Evolutionary conservation across 1,139 yeast species (phyloP).

Genomic region (Protomyces lactucae-debilis): DNA sequence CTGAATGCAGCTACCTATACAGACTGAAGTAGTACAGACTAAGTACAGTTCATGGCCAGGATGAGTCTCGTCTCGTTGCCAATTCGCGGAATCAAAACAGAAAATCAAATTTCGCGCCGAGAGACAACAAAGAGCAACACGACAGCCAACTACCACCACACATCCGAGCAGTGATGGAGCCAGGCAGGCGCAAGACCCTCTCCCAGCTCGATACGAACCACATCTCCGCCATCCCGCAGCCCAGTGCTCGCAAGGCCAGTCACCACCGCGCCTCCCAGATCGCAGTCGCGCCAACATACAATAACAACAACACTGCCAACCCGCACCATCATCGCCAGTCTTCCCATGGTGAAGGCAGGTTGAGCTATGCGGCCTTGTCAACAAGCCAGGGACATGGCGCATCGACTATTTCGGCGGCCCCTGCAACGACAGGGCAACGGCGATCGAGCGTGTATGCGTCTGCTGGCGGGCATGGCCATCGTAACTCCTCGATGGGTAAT

Average conservation of each 20-base stretch:
- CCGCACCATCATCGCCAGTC: conserved; percentile 25
- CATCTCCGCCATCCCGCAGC: conserved; percentile 22
- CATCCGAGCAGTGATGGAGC: neutral
- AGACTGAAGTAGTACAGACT: too few species aligned
- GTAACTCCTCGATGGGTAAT: conserved; percentile 21
- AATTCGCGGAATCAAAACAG: neutral
- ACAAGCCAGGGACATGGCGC: neutral
- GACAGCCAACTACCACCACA: neutral
- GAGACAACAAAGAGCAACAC: neutral
- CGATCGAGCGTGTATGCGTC: conserved; percentile 14
- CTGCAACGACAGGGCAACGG: conserved; percentile 1
- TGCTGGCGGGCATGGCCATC: conserved; percentile 2
- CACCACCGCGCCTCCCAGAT: neutral
- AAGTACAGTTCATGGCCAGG: too few species aligned
- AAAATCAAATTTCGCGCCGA: neutral
- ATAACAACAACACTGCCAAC: conserved; percentile 5
- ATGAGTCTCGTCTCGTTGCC: neutral
- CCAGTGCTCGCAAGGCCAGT: conserved; percentile 18
- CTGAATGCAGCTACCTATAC: too few species aligned
- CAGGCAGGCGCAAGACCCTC: conserved; percentile 16
- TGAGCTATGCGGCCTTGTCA: conserved; percentile 16
- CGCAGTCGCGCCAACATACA: conserved; percentile 12
- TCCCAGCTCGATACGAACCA: conserved; percentile 25
- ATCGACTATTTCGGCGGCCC: neutral
- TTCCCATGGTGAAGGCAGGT: conserved; percentile 22